Base-by-base conservation (phyloP, 2,329 filamentous ascomycete species). In the Neonectria hederae region DNA sequence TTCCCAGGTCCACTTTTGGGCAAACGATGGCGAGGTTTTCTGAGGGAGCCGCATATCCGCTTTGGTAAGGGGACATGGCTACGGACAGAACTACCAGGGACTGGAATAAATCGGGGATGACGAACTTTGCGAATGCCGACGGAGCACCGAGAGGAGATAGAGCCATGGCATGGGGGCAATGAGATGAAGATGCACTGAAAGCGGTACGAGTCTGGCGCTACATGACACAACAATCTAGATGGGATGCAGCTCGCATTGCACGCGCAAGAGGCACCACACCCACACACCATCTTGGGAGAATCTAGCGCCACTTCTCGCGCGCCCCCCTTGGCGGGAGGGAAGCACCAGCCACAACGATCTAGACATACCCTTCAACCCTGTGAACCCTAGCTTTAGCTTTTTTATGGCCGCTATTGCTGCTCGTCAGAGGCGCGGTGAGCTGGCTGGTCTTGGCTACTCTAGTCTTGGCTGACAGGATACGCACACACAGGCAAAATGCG, bases 111-210 rank as follows among this genome's bases (percentile, higher is more conserved):
- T 21, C 26, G n/a, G 42, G 48, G 51, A 49, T 22, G 54, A 59
- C 49, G 55, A 38, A 40, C 24, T 70, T 65, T 64, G 67, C 58
- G 70, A 72, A 72, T 72, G 63, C 70, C 70, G 70, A 72, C 62
- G 2, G 45, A 72, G 69, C 65, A 52, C 70, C 70, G 70, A 72
- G 51, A 43, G 42, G 55, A 59, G 45, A 28, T 54, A 63, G n/a
- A 63, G 24, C 35, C 53, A 57, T 57, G 55, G 42, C 53, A 59
- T 57, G 60, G 59, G 49, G 53, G 53, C 19, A 54, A 48, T 53
- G 56, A 51, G 57, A 61, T 48, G 43, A 65, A 56, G 53, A 63
- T 55, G 19, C 48, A 45, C 11, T 42, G 22, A 24, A 32, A n/a
- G 13, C 48, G 28, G 30, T 45, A 55, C 32, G 56, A 45, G 32